Conservation (phyloP, 441 rosid genomes). For the Populus hybrid region DNA sequence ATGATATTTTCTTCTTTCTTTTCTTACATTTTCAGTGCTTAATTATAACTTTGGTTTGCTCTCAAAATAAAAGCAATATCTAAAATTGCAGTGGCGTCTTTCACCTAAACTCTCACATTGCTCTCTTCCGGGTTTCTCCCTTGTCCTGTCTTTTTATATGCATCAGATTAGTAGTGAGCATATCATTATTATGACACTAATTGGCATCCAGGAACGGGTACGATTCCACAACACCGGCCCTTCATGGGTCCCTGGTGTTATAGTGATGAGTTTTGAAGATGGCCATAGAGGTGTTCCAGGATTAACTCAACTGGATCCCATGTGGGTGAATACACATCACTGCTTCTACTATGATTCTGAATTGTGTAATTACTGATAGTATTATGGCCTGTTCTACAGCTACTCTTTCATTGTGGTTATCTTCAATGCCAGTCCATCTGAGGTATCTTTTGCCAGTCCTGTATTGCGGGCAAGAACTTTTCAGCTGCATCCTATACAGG, state of each 20-base stretch:
- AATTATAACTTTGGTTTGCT: background rate
- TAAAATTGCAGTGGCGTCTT: background rate
- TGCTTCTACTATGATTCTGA: background rate
- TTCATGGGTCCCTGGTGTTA: slow-evolving; percentile 57
- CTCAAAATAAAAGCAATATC: background rate
- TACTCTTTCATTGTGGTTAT: slow-evolving; percentile 68
- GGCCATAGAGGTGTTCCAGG: slow-evolving; percentile 61
- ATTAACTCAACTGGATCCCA: slow-evolving; percentile 67
- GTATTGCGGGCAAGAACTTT: slow-evolving; percentile 48
- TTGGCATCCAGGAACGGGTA: slow-evolving; percentile 60
- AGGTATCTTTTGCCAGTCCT: slow-evolving; percentile 50
- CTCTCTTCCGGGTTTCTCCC: background rate
- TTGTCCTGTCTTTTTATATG: background rate
- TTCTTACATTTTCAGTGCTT: background rate
- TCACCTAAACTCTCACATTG: background rate
- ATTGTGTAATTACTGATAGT: slow-evolving; percentile 11
- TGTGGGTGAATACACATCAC: slow-evolving; percentile 40
- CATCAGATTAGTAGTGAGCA: background rate
- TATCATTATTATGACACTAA: slow-evolving; percentile 1
- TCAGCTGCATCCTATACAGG: slow-evolving; percentile 87
- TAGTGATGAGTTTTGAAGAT: slow-evolving; percentile 92
- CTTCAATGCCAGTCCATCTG: slow-evolving; percentile 65
- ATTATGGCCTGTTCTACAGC: slow-evolving; percentile 35
- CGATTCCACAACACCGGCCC: slow-evolving; percentile 80
- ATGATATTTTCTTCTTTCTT: background rate